phyloP scores from a whole-genome alignment of 1,284 basidiomycete genomes.

The Puccinia coronata region DNA sequence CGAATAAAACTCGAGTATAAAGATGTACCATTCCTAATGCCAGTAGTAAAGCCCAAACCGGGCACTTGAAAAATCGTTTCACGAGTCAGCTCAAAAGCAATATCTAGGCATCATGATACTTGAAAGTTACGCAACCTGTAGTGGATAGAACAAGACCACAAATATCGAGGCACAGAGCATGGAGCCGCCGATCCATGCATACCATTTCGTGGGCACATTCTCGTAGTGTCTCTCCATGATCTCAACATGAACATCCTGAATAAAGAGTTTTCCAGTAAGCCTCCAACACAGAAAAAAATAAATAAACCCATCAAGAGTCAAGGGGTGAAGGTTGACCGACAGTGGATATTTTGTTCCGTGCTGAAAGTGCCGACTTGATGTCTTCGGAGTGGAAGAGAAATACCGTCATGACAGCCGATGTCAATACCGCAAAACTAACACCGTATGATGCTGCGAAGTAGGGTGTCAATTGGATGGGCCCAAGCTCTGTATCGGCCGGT shows the following conservation, averaged over 20 bases:
- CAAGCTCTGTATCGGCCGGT: slow-evolving; percentile 18
- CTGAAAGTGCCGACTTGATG: slow-evolving; percentile 25
- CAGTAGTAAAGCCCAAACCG: slow-evolving; percentile 44
- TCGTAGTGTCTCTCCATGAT: slow-evolving; percentile 39
- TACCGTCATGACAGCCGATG: slow-evolving; percentile 41
- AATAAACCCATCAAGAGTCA: too few species aligned
- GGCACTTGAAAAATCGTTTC: slow-evolving; percentile 26
- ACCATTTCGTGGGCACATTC: slow-evolving; percentile 25
- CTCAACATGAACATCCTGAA: slow-evolving; percentile 43
- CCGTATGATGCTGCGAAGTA: slow-evolving; percentile 48
- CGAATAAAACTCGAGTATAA: not conserved
- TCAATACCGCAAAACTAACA: slow-evolving; percentile 47
- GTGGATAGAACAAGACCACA: slow-evolving; percentile 37
- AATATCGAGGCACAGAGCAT: slow-evolving; percentile 30
- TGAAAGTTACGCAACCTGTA: slow-evolving; percentile 36
- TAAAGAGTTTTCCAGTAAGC: not conserved
- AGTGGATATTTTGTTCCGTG: slow-evolving; percentile 18
- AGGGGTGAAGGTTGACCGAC: not conserved
- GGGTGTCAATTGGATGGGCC: slow-evolving; percentile 45
- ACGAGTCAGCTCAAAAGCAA: not conserved
- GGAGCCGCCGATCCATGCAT: slow-evolving; percentile 14
- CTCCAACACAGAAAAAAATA: too few species aligned
- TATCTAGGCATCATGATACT: not conserved
- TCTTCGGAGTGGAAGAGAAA: slow-evolving; percentile 48
- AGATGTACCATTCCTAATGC: slow-evolving; percentile 42